Conservation (phyloP, 2,329 filamentous ascomycete genomes). For the Septoria petroselini region DNA sequence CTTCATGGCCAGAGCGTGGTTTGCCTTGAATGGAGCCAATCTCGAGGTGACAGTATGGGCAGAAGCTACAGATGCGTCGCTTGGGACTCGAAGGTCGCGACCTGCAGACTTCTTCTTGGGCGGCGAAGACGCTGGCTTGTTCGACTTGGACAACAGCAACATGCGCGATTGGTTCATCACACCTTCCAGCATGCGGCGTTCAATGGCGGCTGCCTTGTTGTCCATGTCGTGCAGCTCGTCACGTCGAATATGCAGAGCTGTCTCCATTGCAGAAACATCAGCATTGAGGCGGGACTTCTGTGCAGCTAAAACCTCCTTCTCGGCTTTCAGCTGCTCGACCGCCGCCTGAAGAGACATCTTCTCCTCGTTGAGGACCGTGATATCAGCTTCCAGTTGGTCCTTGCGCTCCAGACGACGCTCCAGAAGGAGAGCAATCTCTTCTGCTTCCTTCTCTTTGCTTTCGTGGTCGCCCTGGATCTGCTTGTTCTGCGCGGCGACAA, state of each 20-base stretch:
- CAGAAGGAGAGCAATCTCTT: conserved; percentile 75
- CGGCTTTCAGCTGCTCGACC: conserved; percentile 59
- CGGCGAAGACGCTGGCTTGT: conserved; percentile 41
- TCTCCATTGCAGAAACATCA: conserved; percentile 87
- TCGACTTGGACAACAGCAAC: conserved; percentile 70
- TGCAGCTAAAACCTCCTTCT: conserved; percentile 70
- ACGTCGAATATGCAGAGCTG: conserved; percentile 78
- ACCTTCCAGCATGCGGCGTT: conserved; percentile 88
- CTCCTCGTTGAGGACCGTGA: conserved; percentile 46
- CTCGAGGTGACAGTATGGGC: conserved; percentile 41
- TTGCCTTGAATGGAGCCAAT: conserved; percentile 33
- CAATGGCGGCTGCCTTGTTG: conserved; percentile 77
- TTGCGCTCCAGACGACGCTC: conserved; percentile 70
- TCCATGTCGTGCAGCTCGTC: conserved; percentile 94
- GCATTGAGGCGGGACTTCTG: conserved; percentile 78
- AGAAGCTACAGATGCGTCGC: conserved; percentile 43
- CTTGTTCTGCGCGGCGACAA: conserved; percentile 72
- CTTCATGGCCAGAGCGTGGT: conserved; percentile 50
- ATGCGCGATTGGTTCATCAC: conserved; percentile 94
- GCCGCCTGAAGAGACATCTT: conserved; percentile 50
- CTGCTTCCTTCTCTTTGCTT: conserved; percentile 71
- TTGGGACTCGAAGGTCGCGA: conserved; percentile 42
- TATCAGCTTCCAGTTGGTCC: conserved; percentile 54
- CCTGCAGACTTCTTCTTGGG: conserved; percentile 42
- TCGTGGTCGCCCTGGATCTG: conserved; percentile 74